Evolutionary conservation across 768 basidiomycete genomes (phyloP).

Genomic region (Hygrocybe punicea): DNA sequence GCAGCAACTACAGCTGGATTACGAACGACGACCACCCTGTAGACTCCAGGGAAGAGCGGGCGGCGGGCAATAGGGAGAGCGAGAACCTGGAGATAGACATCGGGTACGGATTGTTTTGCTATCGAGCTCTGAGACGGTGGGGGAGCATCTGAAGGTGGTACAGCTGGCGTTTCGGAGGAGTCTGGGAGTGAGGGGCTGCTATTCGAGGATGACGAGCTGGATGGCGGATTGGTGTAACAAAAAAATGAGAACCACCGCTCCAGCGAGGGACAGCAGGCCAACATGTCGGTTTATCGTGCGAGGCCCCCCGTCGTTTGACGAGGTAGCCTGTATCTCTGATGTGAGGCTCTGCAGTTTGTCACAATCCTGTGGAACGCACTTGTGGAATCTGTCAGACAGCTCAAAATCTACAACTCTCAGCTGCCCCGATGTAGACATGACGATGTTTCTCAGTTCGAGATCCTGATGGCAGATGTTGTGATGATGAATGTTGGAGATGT

Average conservation of each 20-base stretch:
- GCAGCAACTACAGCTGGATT: slow-evolving; percentile 89
- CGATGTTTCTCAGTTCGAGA: background rate
- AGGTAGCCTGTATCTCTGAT: background rate
- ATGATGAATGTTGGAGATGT: background rate
- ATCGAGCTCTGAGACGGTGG: slow-evolving; percentile 48
- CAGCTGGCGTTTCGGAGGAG: slow-evolving; percentile 23
- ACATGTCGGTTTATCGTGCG: background rate
- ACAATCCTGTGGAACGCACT: background rate
- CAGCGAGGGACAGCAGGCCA: background rate
- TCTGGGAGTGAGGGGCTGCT: slow-evolving; percentile 20
- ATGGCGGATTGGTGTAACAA: background rate
- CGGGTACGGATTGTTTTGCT: slow-evolving; percentile 84
- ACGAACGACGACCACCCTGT: slow-evolving; percentile 93
- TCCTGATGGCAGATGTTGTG: background rate
- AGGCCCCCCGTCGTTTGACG: background rate
- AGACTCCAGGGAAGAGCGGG: slow-evolving; percentile 95
- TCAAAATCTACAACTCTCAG: background rate
- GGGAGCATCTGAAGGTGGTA: slow-evolving; percentile 30
- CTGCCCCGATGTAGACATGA: background rate
- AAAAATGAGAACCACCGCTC: background rate
- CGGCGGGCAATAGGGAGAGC: slow-evolving; percentile 93
- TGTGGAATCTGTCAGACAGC: background rate
- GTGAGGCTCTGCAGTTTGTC: background rate
- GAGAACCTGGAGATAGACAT: slow-evolving; percentile 88
- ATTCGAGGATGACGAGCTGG: slow-evolving; percentile 27